Evolutionary conservation across 352 stramenopile species (phyloP), one percentile per base, ranked within the genome.

Genomic region (Thraustotheca clavata): DNA sequence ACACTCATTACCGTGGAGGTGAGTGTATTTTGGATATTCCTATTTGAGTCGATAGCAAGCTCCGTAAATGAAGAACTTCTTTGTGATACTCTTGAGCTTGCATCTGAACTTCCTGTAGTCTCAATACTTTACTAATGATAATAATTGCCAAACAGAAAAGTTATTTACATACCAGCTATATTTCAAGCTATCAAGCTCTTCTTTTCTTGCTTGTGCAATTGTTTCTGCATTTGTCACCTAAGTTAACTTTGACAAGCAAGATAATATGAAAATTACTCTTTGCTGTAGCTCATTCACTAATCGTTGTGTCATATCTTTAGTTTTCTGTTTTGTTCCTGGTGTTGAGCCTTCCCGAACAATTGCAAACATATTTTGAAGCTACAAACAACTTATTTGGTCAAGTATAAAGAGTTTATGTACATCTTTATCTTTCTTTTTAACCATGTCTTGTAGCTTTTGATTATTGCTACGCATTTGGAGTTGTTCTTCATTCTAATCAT

Each of bases 81-180:
- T 52, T 52, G 7, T 26, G 34, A 31, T 52, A 52, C 43, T 52
- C 43, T 52, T 52, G 43, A 11, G 43, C 43, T 31, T 52, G 43
- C 2, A 52, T 24, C 2, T 52, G 43, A 3, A 52, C 24, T 31
- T 52, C 43, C 34, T 52, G 43, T 3, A 52, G 43, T 14, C 43
- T 24, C 9, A 52, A 31, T 9, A 31, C 12, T 18, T 52, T 52
- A 31, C 43, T 52, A 52, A 47, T 47, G 39, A 47, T 2, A n/a
- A 27, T 24, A 5, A 47, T 47, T 24, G 39, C 39, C 27, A 2
- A 4, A 47, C 22, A n/a, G 39, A 47, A n/a, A 27, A 2, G 39
- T n/a, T 47, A 47, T n/a, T n/a, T n/a, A n/a, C n/a, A 47, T 52
- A 52, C 43, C 43, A 52, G 43, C 43, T 52, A 31, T 52, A 52